Percentiles rank a stretch among this genome's conserved stretches.
phyloP scores from a whole-genome alignment of 2,329 filamentous ascomycete genomes.

The Pyrenophora seminiperda region DNA sequence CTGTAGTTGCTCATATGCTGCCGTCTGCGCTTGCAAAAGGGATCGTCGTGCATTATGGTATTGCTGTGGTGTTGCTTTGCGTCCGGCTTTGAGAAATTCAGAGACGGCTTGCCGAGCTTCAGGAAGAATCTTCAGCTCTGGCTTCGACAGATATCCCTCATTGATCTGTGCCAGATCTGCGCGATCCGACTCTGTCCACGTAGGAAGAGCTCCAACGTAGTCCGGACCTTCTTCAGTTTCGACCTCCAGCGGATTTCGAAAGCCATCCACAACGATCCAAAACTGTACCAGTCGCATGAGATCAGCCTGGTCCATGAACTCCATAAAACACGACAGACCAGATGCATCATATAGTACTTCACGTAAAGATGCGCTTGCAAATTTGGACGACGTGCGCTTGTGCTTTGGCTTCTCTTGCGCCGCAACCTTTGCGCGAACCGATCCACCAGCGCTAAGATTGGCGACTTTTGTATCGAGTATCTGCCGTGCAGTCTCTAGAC shows the following conservation, averaged over 20 bases:
- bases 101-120: slow-evolving; percentile 72
- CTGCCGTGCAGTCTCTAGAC: slow-evolving; percentile 88
- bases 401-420: slow-evolving; percentile 48
- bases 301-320: slow-evolving; percentile 93
- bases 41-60: slow-evolving; percentile 83
- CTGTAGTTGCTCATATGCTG: slow-evolving; percentile 83
- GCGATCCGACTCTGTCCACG: slow-evolving; percentile 83
- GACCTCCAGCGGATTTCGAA: slow-evolving; percentile 91
- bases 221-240: slow-evolving; percentile 70
- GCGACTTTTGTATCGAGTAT: slow-evolving; percentile 88
- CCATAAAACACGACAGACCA: slow-evolving; percentile 98
- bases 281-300: slow-evolving; percentile 93
- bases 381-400: slow-evolving; percentile 60
- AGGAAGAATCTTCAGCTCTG: slow-evolving; percentile 78
- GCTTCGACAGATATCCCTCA: slow-evolving; percentile 81
- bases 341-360: slow-evolving; percentile 90
- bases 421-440: slow-evolving; percentile 48
- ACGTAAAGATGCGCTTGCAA: slow-evolving; percentile 76
- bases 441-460: slow-evolving; percentile 73
- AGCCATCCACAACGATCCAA: slow-evolving; percentile 96
- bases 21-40: slow-evolving; percentile 80
- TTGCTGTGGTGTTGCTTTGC: slow-evolving; percentile 74
- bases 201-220: slow-evolving; percentile 55
- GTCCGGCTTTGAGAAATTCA: slow-evolving; percentile 78
- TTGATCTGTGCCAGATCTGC: slow-evolving; percentile 89